Percentiles rank a stretch among this genome's conserved stretches.
Evolutionary conservation across 805 yeast species (phyloP).

Genomic region (Ogataea naganishii): DNA sequence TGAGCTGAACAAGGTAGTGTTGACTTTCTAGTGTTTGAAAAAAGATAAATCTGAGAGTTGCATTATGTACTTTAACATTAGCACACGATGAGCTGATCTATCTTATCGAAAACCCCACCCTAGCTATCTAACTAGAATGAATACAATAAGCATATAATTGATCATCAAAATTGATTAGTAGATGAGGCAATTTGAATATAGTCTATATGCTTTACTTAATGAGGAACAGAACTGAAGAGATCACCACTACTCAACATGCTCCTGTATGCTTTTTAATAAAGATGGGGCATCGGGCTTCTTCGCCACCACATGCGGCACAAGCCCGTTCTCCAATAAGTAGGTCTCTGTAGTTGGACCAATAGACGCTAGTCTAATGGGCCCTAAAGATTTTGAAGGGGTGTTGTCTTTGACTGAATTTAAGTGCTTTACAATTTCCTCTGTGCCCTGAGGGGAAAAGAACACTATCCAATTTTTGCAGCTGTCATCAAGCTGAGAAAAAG

Average conservation of each 20-base stretch:
- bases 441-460: constrained; percentile 89
- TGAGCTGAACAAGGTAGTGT: constrained; percentile 51
- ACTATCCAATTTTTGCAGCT: constrained; percentile 54
- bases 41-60: too few species aligned
- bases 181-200: neutral
- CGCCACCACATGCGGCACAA: constrained; percentile 58
- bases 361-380: constrained; percentile 49
- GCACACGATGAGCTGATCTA: too few species aligned
- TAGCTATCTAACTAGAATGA: too few species aligned
- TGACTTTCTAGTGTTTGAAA: constrained; percentile 44
- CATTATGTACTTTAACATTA: too few species aligned
- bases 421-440: constrained; percentile 48
- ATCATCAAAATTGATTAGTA: too few species aligned
- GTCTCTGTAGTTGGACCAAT: constrained; percentile 90
- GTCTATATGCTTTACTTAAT: too few species aligned
- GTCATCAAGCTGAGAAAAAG: constrained; percentile 20
- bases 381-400: neutral
- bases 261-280: constrained; percentile 33
- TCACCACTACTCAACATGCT: too few species aligned
- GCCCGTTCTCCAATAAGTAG: constrained; percentile 42
- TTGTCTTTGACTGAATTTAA: constrained; percentile 16
- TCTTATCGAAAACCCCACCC: too few species aligned
- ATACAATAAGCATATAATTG: too few species aligned
- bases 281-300: constrained; percentile 62
- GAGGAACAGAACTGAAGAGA: too few species aligned